A percentile compares a stretch with the other conserved stretches of the same genome.
Evolutionary conservation across 495 filamentous ascomycete genomes (phyloP).

Genomic region (Aspergillus funiculosus): DNA sequence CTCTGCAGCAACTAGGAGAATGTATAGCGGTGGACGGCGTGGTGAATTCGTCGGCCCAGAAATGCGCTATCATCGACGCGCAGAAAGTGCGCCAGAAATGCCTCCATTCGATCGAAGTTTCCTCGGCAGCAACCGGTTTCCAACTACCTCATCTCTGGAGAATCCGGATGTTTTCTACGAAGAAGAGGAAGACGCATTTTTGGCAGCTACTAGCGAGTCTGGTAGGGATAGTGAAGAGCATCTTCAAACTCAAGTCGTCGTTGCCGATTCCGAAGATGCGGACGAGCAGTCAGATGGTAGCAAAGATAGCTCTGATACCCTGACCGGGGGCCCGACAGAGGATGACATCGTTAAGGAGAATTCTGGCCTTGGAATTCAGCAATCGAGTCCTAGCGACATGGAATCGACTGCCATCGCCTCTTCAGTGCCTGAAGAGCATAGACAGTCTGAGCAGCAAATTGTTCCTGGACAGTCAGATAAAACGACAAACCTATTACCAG

Average conservation of each 20-base stretch:
- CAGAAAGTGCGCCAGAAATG: conserved; percentile 89
- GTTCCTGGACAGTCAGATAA: conserved; percentile 16
- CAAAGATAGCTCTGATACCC: conserved; percentile 35
- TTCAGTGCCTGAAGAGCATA: conserved; percentile 1
- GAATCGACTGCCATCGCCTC: not conserved
- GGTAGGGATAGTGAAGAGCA: conserved; percentile 22
- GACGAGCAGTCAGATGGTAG: conserved; percentile 35
- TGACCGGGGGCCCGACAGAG: conserved; percentile 30
- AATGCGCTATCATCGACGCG: conserved; percentile 83
- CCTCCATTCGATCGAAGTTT: conserved; percentile 68
- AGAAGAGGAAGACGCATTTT: conserved; percentile 77
- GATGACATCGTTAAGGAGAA: conserved; percentile 28
- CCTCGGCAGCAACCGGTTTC: conserved; percentile 58
- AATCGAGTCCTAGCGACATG: conserved; percentile 17
- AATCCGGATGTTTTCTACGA: conserved; percentile 87
- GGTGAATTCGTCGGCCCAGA: conserved; percentile 74
- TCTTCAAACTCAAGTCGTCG: not conserved
- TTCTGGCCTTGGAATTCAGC: conserved; percentile 46
- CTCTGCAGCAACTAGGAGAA: conserved; percentile 59
- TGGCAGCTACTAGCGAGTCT: conserved; percentile 38
- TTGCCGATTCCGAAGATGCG: conserved; percentile 11
- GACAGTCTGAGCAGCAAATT: conserved; percentile 1
- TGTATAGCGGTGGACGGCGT: conserved; percentile 78
- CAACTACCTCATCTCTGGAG: conserved; percentile 64
- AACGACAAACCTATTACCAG: conserved; percentile 21